Conservation (phyloP, 2,329 filamentous ascomycete species). For the Chaetomium sp. region DNA sequence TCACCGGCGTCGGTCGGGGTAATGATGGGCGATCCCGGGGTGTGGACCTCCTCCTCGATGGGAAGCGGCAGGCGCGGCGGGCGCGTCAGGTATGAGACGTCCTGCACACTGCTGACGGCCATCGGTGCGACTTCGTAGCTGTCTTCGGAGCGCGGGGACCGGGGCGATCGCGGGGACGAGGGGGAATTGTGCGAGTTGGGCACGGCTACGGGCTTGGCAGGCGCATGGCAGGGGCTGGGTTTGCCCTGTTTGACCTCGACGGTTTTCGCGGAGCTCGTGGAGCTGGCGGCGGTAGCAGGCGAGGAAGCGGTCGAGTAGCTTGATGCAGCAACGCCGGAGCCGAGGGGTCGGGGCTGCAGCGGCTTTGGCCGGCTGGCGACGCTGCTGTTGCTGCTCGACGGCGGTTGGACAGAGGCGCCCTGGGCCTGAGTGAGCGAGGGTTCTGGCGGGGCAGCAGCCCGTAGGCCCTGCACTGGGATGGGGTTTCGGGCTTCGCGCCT, state of each 20-base stretch:
- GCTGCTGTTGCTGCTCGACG: constrained; percentile 38
- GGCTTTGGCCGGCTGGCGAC: constrained; percentile 46
- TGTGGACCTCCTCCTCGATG: constrained; percentile 88
- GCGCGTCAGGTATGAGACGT: constrained; percentile 65
- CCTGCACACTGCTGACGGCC: constrained; percentile 61
- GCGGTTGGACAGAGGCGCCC: constrained; percentile 46
- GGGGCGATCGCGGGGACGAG: constrained; percentile 39
- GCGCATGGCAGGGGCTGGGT: constrained; percentile 39
- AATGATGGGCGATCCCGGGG: constrained; percentile 86
- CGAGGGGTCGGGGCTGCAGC: constrained; percentile 43
- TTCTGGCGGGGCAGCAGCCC: constrained; percentile 62
- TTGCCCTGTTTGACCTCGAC: constrained; percentile 41
- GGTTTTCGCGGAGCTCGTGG: constrained; percentile 40
- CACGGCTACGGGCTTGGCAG: constrained; percentile 62
- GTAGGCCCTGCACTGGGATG: constrained; percentile 58
- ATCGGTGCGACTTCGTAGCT: constrained; percentile 48
- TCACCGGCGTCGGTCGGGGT: constrained; percentile 64
- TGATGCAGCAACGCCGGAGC: constrained; percentile 48
- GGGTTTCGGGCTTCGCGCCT: constrained; percentile 55
- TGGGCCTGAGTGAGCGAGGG: constrained; percentile 63
- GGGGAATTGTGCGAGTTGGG: constrained; percentile 47
- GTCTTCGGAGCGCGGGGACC: constrained; percentile 42
- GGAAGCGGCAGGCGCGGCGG: constrained; percentile 88
- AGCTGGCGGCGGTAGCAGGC: constrained; percentile 36
- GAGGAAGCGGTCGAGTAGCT: constrained; percentile 49